Evolutionary conservation across 805 yeast genomes (phyloP), one percentile per base, ranked within the genome.

Genomic region (Pichia scutulata): DNA sequence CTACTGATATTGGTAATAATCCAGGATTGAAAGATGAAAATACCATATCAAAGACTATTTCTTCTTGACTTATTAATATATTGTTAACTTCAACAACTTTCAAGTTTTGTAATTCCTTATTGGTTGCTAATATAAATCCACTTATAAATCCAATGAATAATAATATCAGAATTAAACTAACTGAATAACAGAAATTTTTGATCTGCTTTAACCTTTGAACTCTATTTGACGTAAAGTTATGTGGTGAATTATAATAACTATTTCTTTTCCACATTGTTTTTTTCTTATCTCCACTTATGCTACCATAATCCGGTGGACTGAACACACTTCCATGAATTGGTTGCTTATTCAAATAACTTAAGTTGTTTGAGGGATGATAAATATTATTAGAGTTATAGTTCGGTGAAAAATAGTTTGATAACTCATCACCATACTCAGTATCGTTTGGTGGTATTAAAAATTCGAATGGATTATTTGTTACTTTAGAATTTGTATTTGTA

Each of bases 11-110:
- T 2, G 85, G 74, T 56, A 89, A 72, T 67, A 90, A 77, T 0
- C 97, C 96, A 0, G 97, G 97, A 63, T 92, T 92, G 58, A 83
- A 79, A 0, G 95, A 95, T 52, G 81, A 84, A 22, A 89, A 78
- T 2, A 79, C 77, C 58, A 92, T 69, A 62, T 84, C 87, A 69
- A 92, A 89, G 0, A 89, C 77, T 44, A 92, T 70, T 62, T 89
- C 97, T 60, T 89, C 96, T 55, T 83, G 82, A 47, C 93, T 82
- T 3, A 88, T 86, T 13, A 90, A 70, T 1, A 90, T 76, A 59
- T 87, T 87, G 46, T 77, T 78, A 40, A 90, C 72, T n/a, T 79
- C 69, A 2, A 71, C 64, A 10, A 90, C 77, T 21, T 76, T 68
- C 19, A 89, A 83, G 53, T 78, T 76, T 47, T 84, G 81, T 49